Percentiles rank a stretch among this genome's conserved stretches.
phyloP scores from a whole-genome alignment of 1,284 basidiomycete species.

The Malassezia japonica region DNA sequence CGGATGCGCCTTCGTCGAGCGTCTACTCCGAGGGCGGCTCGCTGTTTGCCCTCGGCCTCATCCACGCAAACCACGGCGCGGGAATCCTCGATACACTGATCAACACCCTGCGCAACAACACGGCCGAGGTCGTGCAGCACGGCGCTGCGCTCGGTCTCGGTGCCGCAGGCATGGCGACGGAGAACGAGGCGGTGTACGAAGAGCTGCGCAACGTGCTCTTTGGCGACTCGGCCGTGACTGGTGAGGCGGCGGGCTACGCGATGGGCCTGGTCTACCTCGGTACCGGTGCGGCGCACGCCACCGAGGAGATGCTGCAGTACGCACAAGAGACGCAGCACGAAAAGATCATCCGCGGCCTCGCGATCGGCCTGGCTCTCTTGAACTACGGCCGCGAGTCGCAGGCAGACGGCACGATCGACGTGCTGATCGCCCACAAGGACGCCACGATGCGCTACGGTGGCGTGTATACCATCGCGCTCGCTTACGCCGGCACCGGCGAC shows the following conservation, averaged over 20 bases:
- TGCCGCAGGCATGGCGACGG: slow-evolving; percentile 47
- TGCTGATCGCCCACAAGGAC: slow-evolving; percentile 43
- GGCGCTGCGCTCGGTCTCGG: slow-evolving; percentile 47
- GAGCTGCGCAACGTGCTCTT: slow-evolving; percentile 45
- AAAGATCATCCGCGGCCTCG: slow-evolving; percentile 48
- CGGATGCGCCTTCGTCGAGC: slow-evolving; percentile 34
- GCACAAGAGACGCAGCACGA: slow-evolving; percentile 49
- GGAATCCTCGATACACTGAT: slow-evolving; percentile 44
- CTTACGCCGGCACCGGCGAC: slow-evolving; percentile 48
- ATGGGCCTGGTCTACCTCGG: slow-evolving; percentile 49
- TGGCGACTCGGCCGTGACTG: slow-evolving; percentile 45
- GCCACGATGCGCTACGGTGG: slow-evolving; percentile 47
- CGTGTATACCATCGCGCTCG: slow-evolving; percentile 45
- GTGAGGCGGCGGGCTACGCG: slow-evolving; percentile 47
- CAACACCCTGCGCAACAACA: slow-evolving; percentile 44
- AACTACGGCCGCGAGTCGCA: slow-evolving; percentile 46
- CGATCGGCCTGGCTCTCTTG: slow-evolving; percentile 45
- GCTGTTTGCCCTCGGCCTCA: slow-evolving; percentile 46
- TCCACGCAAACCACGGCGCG: slow-evolving; percentile 47
- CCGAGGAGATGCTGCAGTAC: slow-evolving; percentile 48
- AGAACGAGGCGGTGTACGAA: slow-evolving; percentile 46
- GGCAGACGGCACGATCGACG: slow-evolving; percentile 44
- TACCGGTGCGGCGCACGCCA: slow-evolving; percentile 39
- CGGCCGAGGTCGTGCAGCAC: slow-evolving; percentile 46
- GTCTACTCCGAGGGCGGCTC: slow-evolving; percentile 47